These are phyloP conservation scores for Rasamsonia emersonii DNA, from an alignment of 2,329 filamentous ascomycete species.

Conservation along the genomic window DNA sequence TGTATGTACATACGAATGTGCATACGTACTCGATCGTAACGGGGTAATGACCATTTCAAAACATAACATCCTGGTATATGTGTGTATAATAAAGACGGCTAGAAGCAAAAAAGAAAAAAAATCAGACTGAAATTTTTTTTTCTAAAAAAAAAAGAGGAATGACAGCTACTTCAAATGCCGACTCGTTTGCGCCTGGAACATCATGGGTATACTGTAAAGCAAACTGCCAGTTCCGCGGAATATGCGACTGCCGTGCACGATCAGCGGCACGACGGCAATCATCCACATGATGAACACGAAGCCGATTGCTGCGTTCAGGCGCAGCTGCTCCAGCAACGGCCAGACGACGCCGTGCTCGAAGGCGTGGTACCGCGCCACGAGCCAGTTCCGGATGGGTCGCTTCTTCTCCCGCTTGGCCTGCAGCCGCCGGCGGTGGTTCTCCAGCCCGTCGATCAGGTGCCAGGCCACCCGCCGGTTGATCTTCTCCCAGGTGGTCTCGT, in stretches of 20 bases:
- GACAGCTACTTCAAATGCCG: slow-evolving; percentile 6
- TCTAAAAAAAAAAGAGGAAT: not conserved
- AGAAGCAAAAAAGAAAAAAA: not conserved
- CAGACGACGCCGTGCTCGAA: slow-evolving; percentile 10
- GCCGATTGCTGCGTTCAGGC: slow-evolving; percentile 21
- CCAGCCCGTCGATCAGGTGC: slow-evolving; percentile 47
- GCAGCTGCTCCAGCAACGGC: slow-evolving; percentile 18
- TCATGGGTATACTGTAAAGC: slow-evolving; percentile 8
- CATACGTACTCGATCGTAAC: too few species aligned
- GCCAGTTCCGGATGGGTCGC: slow-evolving; percentile 14
- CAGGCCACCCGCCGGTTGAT: slow-evolving; percentile 63
- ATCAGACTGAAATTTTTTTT: not conserved
- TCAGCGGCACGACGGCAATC: slow-evolving; percentile 28
- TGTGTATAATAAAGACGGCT: not conserved
- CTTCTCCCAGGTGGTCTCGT: slow-evolving; percentile 60
- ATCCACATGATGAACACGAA: slow-evolving; percentile 29
- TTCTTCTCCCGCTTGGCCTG: slow-evolving; percentile 5
- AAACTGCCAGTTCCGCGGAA: slow-evolving; percentile 8
- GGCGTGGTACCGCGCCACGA: slow-evolving; percentile 12
- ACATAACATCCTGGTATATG: too few species aligned
- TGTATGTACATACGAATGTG: too few species aligned
- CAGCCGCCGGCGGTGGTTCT: slow-evolving; percentile 16
- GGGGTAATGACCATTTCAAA: too few species aligned
- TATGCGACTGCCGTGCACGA: slow-evolving; percentile 26
- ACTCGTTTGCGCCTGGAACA: slow-evolving; percentile 9